A percentile compares a stretch with the other conserved stretches of the same genome.
Evolutionary conservation across 192 early-diverging fungal genomes (phyloP).

Genomic region (Gryganskiella cystojenkinii): DNA sequence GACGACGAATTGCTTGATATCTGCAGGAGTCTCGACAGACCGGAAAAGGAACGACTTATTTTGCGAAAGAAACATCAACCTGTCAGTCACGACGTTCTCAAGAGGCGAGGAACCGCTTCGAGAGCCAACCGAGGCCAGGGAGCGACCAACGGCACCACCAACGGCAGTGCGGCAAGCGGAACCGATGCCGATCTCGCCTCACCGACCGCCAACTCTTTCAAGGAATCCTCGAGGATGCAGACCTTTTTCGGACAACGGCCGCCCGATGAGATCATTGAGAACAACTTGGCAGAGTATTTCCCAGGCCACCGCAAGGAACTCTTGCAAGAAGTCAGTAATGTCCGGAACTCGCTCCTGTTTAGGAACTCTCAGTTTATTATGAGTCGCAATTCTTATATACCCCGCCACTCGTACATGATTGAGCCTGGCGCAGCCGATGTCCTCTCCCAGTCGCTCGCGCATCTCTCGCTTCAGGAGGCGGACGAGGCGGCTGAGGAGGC

Average conservation of each 20-base stretch:
- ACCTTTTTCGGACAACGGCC: slow-evolving; percentile 97
- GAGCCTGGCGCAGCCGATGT: slow-evolving; percentile 48
- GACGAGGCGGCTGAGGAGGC: slow-evolving; percentile 20
- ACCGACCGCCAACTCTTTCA: slow-evolving; percentile 32
- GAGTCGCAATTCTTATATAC: slow-evolving; percentile 51
- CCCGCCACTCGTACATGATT: slow-evolving; percentile 50
- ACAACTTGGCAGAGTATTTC: slow-evolving; percentile 93
- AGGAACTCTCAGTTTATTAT: slow-evolving; percentile 46
- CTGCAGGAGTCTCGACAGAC: slow-evolving; percentile 72
- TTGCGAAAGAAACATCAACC: slow-evolving; percentile 76
- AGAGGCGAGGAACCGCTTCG: slow-evolving; percentile 59
- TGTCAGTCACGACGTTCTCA: slow-evolving; percentile 63
- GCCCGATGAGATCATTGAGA: slow-evolving; percentile 91
- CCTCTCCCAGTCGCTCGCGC: slow-evolving; percentile 39
- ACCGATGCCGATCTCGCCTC: slow-evolving; percentile 56
- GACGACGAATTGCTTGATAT: slow-evolving; percentile 86
- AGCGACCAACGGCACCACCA: neutral
- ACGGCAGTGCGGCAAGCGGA: slow-evolving; percentile 3
- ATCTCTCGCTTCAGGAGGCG: slow-evolving; percentile 46
- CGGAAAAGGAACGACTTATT: slow-evolving; percentile 77
- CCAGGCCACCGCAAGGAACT: slow-evolving; percentile 67
- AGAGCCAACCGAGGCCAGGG: no score
- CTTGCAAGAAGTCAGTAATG: slow-evolving; percentile 44
- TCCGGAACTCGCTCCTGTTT: slow-evolving; percentile 40
- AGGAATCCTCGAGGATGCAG: slow-evolving; percentile 59